Percentiles rank a stretch among this genome's conserved stretches.
These are phyloP conservation scores for Vanrija pseudolonga DNA, from an alignment of 1,284 basidiomycete genomes.

Conservation along the genomic window DNA sequence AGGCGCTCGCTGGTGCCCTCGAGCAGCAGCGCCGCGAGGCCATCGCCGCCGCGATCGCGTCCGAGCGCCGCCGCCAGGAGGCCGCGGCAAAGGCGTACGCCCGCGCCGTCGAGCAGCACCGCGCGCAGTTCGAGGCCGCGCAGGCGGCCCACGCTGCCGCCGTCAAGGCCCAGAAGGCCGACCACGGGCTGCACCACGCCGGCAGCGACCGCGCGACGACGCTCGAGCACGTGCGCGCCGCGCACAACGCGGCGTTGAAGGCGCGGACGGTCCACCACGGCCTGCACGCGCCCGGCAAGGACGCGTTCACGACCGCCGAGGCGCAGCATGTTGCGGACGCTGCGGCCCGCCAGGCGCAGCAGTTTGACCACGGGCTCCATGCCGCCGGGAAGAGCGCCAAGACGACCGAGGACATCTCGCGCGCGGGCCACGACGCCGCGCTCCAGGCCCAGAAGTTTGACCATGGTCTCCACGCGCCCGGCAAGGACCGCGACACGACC, in stretches of 20 bases:
- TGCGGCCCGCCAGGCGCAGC: not conserved
- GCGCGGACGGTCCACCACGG: constrained; percentile 2
- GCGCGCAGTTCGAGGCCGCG: not conserved
- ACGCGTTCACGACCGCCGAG: not conserved
- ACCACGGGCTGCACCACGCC: not conserved
- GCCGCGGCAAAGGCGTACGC: constrained; percentile 18
- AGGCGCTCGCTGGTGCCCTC: constrained; percentile 6
- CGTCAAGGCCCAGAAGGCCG: constrained; percentile 3
- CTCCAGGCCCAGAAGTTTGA: not conserved
- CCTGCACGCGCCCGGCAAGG: not conserved
- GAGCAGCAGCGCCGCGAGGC: constrained; percentile 9
- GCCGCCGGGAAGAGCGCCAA: not conserved
- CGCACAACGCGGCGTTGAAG: constrained; percentile 3
- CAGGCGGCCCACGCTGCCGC: constrained; percentile 4
- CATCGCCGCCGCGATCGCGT: constrained; percentile 6
- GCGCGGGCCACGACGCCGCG: not conserved
- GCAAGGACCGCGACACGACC: not conserved
- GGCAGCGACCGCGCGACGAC: constrained; percentile 4
- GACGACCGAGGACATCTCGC: too few species aligned
- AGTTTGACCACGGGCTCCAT: constrained; percentile 9
- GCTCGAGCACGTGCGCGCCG: constrained; percentile 2
- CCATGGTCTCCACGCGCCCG: not conserved
- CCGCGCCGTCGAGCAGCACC: constrained; percentile 4
- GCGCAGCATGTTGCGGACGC: not conserved
- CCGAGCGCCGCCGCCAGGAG: constrained; percentile 16